Evolutionary conservation across 169 alveolate genomes (phyloP), one percentile per base, ranked within the genome.

Genomic region (Haemoproteus tartakovskyi): DNA sequence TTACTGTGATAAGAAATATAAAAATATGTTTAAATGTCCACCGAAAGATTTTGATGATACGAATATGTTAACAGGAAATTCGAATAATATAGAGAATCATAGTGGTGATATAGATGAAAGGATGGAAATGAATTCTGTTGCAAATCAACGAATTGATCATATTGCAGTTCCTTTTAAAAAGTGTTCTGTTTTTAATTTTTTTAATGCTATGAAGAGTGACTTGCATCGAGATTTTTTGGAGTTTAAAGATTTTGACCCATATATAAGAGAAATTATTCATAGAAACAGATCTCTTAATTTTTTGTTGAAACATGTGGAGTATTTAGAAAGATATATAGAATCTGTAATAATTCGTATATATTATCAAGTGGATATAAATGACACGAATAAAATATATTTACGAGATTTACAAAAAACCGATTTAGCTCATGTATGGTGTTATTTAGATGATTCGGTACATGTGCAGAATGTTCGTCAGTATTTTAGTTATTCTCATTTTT

Each of bases 371-470:
- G 82, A 67, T 33, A 43, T 67, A 26, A 67, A 67, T 22, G 82
- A 67, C 47, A 67, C 82, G 24, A 67, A 67, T 67, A 67, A 36
- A 41, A 38, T 67, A 40, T 67, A 67, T 46, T 41, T 67, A 33
- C 51, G 43, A 2, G 82, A 67, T 33, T 40, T 67, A 33, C 21
- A 61, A 59, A 67, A 47, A 41, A 67, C 51, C 19, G 54, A 40
- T 59, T 67, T 67, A 43, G 82, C 82, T 52, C 82, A 67, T 41
- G 43, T 67, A 12, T 67, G 82, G 82, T 67, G 82, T 12, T 67
- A 37, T 47, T 18, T 67, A 27, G 82, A 67, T 52, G 82, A 67
- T 24, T 24, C 62, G 8, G 45, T 67, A 52, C 51, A 56, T 40
- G 82, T 67, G 3, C 82, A 67, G 24, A 54, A 67, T 30, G 36